These are phyloP conservation scores for Chimonanthus salicifolius DNA, from an alignment of 164 flowering plant species.

Conservation along the genomic window DNA sequence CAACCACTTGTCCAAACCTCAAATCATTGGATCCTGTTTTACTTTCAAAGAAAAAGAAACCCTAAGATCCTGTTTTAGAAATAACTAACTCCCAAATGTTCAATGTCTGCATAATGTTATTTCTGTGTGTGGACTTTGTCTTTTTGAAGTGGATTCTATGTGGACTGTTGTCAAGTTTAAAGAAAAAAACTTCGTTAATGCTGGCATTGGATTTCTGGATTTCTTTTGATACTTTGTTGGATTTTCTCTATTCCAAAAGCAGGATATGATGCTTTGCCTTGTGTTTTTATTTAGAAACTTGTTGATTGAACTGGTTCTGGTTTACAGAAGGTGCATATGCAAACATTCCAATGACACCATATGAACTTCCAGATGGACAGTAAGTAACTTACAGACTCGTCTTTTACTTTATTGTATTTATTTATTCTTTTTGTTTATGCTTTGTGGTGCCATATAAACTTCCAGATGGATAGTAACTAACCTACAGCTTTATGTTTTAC, in stretches of 20 bases:
- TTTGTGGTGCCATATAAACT: constrained; percentile 80
- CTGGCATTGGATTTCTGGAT: neutral
- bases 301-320: neutral
- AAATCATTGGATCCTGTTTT: no score
- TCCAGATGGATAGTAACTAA: constrained; percentile 98
- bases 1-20: no score
- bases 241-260: neutral
- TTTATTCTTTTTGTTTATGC: neutral
- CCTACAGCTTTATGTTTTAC: neutral
- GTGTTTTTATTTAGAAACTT: neutral
- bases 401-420: neutral
- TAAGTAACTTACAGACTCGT: constrained; percentile 33
- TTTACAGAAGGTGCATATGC: constrained; percentile 75
- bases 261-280: neutral
- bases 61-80: no score
- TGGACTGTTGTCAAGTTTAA: neutral
- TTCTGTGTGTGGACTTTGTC: no score
- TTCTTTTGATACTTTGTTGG: neutral
- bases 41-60: no score
- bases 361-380: constrained; percentile 99
- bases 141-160: no score
- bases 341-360: constrained; percentile 92
- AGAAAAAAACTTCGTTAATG: neutral
- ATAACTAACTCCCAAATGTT: no score
- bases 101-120: no score